Conservation (phyloP, 2,329 filamentous ascomycete species). For the Zopfia rhizophila region DNA sequence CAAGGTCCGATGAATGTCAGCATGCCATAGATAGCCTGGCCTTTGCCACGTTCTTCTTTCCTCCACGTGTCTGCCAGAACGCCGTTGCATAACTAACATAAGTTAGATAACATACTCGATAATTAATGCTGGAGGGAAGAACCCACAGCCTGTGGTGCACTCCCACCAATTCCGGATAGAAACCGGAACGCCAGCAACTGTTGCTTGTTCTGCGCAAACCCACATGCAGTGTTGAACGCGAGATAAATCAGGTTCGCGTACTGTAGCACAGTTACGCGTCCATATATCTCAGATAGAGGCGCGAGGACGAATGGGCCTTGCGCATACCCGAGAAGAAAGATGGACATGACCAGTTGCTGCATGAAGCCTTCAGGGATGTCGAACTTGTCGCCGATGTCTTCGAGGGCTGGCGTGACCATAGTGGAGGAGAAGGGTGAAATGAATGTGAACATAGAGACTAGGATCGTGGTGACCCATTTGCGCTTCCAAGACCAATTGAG, state of each 20-base stretch:
- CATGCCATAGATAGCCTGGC: slow-evolving; percentile 70
- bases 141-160: slow-evolving; percentile 44
- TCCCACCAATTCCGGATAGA: slow-evolving; percentile 44
- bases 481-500: slow-evolving; percentile 58
- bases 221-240: slow-evolving; percentile 46
- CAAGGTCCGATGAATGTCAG: slow-evolving; percentile 72
- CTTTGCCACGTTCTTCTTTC: slow-evolving; percentile 70
- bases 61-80: slow-evolving; percentile 65
- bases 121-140: too few relatives aligned
- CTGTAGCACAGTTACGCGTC: slow-evolving; percentile 46
- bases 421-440: slow-evolving; percentile 52
- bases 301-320: slow-evolving; percentile 50
- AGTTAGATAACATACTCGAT: not conserved
- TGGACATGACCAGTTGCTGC: slow-evolving; percentile 45
- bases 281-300: slow-evolving; percentile 49
- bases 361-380: slow-evolving; percentile 42
- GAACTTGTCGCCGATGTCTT: slow-evolving; percentile 43
- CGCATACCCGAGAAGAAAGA: slow-evolving; percentile 51
- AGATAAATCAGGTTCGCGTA: slow-evolving; percentile 47
- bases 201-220: slow-evolving; percentile 40
- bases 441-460: slow-evolving; percentile 54
- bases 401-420: slow-evolving; percentile 50
- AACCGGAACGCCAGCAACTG: slow-evolving; percentile 50
- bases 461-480: slow-evolving; percentile 58
- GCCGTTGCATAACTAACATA: slow-evolving; percentile 43